A percentile compares a stretch with the other conserved stretches of the same genome.
phyloP scores from a whole-genome alignment of 1,284 basidiomycete species.

The Peniophora sp. region DNA sequence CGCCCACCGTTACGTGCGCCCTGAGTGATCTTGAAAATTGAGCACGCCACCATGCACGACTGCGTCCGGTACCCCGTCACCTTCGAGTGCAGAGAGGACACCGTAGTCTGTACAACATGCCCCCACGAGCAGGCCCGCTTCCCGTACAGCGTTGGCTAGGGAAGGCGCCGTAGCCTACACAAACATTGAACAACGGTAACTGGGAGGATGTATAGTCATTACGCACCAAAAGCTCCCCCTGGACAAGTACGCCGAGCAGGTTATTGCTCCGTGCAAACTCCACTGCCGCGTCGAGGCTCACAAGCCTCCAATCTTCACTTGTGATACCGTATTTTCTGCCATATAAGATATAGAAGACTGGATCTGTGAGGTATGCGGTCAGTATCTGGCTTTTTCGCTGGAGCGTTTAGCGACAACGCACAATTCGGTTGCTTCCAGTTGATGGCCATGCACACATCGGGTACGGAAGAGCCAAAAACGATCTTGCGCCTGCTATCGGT shows the following conservation, averaged over 20 bases:
- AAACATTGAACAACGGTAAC: not conserved
- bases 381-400: no score
- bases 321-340: constrained; percentile 62
- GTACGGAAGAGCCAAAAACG: constrained; percentile 84
- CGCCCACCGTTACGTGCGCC: no score
- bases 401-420: constrained; percentile 35
- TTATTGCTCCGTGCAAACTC: constrained; percentile 95
- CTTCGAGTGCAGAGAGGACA: constrained; percentile 35
- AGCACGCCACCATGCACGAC: constrained; percentile 54
- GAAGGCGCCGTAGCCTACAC: constrained; percentile 69
- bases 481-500: constrained; percentile 61
- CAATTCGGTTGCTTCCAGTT: constrained; percentile 99
- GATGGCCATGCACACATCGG: constrained; percentile 80
- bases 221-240: constrained; percentile 81
- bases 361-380: constrained; percentile 49
- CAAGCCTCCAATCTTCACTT: constrained; percentile 45
- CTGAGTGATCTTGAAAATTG: constrained; percentile 55
- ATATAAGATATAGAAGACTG: constrained; percentile 89
- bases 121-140: constrained; percentile 81
- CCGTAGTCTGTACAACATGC: constrained; percentile 58
- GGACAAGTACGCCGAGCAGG: constrained; percentile 86
- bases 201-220: not conserved
- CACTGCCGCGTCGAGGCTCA: constrained; percentile 85
- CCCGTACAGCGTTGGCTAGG: constrained; percentile 79
- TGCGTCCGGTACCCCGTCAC: constrained; percentile 50